Evolutionary conservation across 495 filamentous ascomycete genomes (phyloP), one percentile per base, ranked within the genome.

Genomic region (Hypoxylon perforatum): DNA sequence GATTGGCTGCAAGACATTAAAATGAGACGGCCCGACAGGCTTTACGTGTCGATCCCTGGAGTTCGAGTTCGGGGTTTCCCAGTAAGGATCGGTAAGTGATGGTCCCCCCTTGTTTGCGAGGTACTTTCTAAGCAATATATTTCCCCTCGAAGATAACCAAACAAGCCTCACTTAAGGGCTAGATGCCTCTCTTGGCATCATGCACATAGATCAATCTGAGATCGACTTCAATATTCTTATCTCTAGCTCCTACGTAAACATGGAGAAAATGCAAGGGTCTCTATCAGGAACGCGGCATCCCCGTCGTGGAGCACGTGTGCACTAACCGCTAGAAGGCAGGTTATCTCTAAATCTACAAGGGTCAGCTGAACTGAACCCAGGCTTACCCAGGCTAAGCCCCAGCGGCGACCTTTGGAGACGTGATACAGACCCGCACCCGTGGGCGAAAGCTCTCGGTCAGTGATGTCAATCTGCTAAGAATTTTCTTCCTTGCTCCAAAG

Each of bases 401-500:
- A 46, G 45, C 23, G 14, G 45, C 22, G 11, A 28, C 3, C 30
- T 33, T 33, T 5, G 30, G 25, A 9, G n/a, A n/a, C n/a, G 30
- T 33, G 11, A 5, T 33, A 33, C 30, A 33, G 30, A 33, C 30
- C 30, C 30, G 30, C 30, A 4, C 30, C 7, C 30, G 30, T 33
- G 30, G 30, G 30, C 30, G n/a, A 33, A 33, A 45, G 25, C 22
- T 15, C 7, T 52, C 28, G 5, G 21, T 22, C n/a, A 48, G 57
- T 69, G 66, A 69, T 65, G 61, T 69, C 61, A 69, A 49, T 28
- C 52, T 41, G 30, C 66, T 15, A 55, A 23, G 25, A 33, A 19
- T 33, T 53, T 61, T 61, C 57, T 45, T 10, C 4, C 48, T 22
- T 49, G 25, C 21, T 35, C 21, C 46, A 35, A n/a, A n/a, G n/a